Percentiles rank a stretch among this genome's conserved stretches.
These are phyloP conservation scores for Pseudogymnoascus sp. DNA, from an alignment of 2,329 filamentous ascomycete genomes.

Conservation along the genomic window DNA sequence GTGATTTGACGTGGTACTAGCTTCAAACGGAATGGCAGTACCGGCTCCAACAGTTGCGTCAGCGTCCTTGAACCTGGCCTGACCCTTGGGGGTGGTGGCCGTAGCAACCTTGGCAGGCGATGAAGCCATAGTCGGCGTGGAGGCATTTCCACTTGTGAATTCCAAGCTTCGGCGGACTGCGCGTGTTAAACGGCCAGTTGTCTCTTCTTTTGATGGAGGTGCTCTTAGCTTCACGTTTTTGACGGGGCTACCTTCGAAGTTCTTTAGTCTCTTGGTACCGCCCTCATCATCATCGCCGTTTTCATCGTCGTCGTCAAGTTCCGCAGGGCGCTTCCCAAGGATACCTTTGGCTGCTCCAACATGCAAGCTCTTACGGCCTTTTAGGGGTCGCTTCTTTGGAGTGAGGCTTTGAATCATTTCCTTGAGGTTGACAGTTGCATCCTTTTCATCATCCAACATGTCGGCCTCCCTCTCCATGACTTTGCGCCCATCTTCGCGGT, in stretches of 20 bases:
- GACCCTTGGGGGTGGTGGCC: constrained; percentile 49
- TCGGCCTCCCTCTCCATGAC: constrained; percentile 48
- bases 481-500: constrained; percentile 51
- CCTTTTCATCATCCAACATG: constrained; percentile 46
- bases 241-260: constrained; percentile 67
- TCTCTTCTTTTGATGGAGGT: constrained; percentile 61
- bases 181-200: constrained; percentile 50
- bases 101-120: constrained; percentile 42
- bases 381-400: constrained; percentile 62
- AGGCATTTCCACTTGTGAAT: constrained; percentile 29
- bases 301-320: constrained; percentile 58
- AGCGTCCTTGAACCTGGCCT: constrained; percentile 48
- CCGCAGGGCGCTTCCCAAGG: constrained; percentile 65
- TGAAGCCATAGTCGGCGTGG: constrained; percentile 36
- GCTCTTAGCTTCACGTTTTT: constrained; percentile 66
- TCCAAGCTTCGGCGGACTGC: constrained; percentile 43
- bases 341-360: constrained; percentile 67
- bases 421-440: constrained; percentile 60
- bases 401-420: constrained; percentile 74
- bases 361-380: constrained; percentile 67
- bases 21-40: constrained; percentile 35
- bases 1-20: constrained; percentile 37
- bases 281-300: constrained; percentile 53
- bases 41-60: constrained; percentile 33
- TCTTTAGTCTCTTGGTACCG: constrained; percentile 62